phyloP scores from a whole-genome alignment of 2,329 filamentous ascomycete genomes.

The Colletotrichum karsti region DNA sequence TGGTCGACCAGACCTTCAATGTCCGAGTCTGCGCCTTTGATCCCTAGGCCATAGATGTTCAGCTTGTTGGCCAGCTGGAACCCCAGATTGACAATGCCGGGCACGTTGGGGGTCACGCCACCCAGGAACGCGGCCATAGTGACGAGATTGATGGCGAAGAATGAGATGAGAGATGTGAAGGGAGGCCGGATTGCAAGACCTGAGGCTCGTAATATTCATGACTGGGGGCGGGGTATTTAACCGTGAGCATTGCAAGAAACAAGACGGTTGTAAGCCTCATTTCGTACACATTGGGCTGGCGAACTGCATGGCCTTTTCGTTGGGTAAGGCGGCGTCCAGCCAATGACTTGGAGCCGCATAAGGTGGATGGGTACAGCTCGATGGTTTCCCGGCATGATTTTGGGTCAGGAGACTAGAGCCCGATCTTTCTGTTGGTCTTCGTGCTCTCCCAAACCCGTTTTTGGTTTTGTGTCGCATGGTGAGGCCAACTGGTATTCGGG shows the following conservation, averaged over 20 bases:
- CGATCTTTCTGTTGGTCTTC: not conserved
- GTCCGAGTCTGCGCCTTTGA: not conserved
- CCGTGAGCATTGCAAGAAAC: not conserved
- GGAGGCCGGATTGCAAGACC: not conserved
- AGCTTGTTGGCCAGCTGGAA: constrained; percentile 19
- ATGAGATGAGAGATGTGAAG: not conserved
- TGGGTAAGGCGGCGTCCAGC: not conserved
- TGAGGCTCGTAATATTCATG: not conserved
- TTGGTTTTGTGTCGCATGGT: not conserved
- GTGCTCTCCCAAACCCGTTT: too few species aligned
- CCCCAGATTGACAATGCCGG: constrained; percentile 15
- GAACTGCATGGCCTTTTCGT: not conserved
- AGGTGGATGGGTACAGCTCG: not conserved
- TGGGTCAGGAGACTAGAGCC: not conserved
- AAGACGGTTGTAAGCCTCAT: constrained; percentile 15
- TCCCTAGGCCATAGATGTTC: not conserved
- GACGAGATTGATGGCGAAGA: not conserved
- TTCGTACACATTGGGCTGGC: constrained; percentile 11
- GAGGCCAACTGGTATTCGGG: not conserved
- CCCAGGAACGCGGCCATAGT: not conserved
- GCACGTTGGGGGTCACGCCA: not conserved
- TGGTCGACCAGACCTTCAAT: not conserved
- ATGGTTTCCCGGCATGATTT: not conserved
- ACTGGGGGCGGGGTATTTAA: constrained; percentile 22
- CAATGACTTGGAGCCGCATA: constrained; percentile 23